Conservation (phyloP, 1,139 yeast genomes). For the Kurtzmaniella quercitrusa region DNA sequence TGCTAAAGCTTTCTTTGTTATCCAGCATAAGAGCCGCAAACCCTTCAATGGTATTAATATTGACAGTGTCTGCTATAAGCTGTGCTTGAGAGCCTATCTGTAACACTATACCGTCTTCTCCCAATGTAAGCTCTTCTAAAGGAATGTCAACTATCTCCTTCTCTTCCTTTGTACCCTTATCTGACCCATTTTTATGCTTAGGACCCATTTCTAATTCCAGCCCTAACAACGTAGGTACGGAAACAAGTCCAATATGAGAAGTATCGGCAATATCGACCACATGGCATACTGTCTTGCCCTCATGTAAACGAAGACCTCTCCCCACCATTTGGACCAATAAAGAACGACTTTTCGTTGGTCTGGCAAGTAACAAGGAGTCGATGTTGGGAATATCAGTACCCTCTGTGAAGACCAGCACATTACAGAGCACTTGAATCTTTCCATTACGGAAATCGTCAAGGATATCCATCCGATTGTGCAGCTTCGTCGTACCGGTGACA, state of each 20-base stretch:
- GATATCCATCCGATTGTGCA: slow-evolving; percentile 46
- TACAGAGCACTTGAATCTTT: slow-evolving; percentile 66
- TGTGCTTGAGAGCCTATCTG: slow-evolving; percentile 8
- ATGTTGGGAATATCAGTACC: slow-evolving; percentile 94
- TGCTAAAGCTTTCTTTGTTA: slow-evolving; percentile 4
- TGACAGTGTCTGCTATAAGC: slow-evolving; percentile 9
- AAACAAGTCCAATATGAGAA: slow-evolving; percentile 51
- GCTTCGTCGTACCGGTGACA: slow-evolving; percentile 65
- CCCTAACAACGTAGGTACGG: slow-evolving; percentile 58
- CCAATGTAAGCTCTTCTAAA: slow-evolving; percentile 10
- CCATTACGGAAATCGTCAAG: slow-evolving; percentile 61
- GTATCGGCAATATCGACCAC: slow-evolving; percentile 75
- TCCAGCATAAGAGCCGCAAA: slow-evolving; percentile 20
- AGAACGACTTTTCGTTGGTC: slow-evolving; percentile 78
- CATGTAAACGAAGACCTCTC: slow-evolving; percentile 69
- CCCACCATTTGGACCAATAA: slow-evolving; percentile 87
- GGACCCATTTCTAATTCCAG: slow-evolving; percentile 4
- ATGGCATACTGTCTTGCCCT: slow-evolving; percentile 63
- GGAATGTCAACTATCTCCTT: slow-evolving; percentile 13
- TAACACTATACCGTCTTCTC: slow-evolving; percentile 1
- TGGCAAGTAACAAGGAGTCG: slow-evolving; percentile 71
- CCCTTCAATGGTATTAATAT: slow-evolving; percentile 30
- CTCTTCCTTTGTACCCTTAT: slow-evolving; percentile 12
- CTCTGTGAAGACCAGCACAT: slow-evolving; percentile 89
- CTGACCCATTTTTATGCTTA: slow-evolving; percentile 6